A percentile compares a stretch with the other conserved stretches of the same genome.
Conservation (phyloP, 495 filamentous ascomycete species). For the Thermothielavioides terrestris region DNA sequence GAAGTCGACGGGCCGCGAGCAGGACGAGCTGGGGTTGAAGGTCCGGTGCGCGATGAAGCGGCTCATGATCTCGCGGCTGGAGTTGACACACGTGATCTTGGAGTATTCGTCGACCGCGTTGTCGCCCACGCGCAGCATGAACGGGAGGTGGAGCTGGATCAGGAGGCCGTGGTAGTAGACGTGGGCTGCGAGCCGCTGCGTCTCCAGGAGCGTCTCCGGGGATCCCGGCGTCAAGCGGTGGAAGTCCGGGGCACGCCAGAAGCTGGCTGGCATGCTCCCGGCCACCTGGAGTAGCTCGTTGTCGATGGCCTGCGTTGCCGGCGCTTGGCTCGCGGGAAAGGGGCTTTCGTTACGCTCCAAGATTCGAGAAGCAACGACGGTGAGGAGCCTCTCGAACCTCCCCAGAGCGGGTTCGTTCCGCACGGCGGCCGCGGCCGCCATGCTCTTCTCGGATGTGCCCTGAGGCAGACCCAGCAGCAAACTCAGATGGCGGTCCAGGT, state of each 20-base stretch:
- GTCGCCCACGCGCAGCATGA: not conserved
- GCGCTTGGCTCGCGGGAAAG: conserved; percentile 9
- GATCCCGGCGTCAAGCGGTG: not conserved
- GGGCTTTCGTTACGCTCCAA: conserved; percentile 27
- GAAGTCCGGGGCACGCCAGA: conserved; percentile 28
- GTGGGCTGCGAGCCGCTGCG: not conserved
- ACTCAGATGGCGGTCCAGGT: conserved; percentile 20
- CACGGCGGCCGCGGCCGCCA: conserved; percentile 13
- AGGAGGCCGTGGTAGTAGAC: not conserved
- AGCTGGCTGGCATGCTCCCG: conserved; percentile 20
- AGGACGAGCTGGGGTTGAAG: not conserved
- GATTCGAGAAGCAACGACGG: conserved; percentile 20
- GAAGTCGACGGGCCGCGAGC: conserved; percentile 24
- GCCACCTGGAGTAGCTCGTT: conserved; percentile 21
- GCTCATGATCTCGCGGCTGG: not conserved
- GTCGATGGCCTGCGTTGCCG: conserved; percentile 21
- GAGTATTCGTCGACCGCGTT: conserved; percentile 13
- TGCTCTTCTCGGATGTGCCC: conserved; percentile 14
- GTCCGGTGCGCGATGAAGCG: not conserved
- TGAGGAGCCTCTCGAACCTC: conserved; percentile 27
- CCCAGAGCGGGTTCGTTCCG: conserved; percentile 15
- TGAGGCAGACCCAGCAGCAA: conserved; percentile 28
- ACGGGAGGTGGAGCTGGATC: conserved; percentile 1
- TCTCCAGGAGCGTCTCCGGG: not conserved
- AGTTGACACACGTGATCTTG: conserved; percentile 8